A percentile compares a stretch with the other conserved stretches of the same genome.
These are phyloP conservation scores for Rhodofomes roseus DNA, from an alignment of 1,284 basidiomycete species.

Conservation along the genomic window DNA sequence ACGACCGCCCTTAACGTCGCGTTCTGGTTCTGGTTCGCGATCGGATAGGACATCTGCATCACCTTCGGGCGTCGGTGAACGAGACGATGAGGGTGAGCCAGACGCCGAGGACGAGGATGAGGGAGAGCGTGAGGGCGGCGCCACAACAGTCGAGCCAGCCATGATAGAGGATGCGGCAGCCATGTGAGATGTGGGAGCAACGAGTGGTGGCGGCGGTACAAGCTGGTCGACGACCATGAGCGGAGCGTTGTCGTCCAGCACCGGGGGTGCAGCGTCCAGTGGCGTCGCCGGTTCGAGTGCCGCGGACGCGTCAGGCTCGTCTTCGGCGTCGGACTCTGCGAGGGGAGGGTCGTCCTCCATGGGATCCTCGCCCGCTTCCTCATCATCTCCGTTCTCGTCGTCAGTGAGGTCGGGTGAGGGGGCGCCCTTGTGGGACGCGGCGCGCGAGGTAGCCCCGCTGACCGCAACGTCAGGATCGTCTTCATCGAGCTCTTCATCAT, in stretches of 20 bases:
- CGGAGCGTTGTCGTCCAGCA: slow-evolving; percentile 1
- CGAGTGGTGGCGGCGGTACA: slow-evolving; percentile 33
- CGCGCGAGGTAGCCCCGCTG: slow-evolving; percentile 8
- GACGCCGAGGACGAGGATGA: slow-evolving; percentile 32
- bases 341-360: slow-evolving; percentile 24
- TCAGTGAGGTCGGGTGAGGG: slow-evolving; percentile 23
- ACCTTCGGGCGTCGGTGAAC: slow-evolving; percentile 39
- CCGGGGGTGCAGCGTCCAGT: slow-evolving; percentile 8
- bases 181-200: slow-evolving; percentile 38
- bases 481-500: slow-evolving; percentile 25
- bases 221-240: slow-evolving; percentile 37
- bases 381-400: slow-evolving; percentile 21
- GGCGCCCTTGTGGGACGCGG: slow-evolving; percentile 16
- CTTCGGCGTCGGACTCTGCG: slow-evolving; percentile 23
- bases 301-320: slow-evolving; percentile 9
- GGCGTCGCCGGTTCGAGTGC: background rate
- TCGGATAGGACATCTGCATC: slow-evolving; percentile 23
- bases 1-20: slow-evolving; percentile 26
- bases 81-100: slow-evolving; percentile 36
- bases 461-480: slow-evolving; percentile 23
- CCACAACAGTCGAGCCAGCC: slow-evolving; percentile 42
- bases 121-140: slow-evolving; percentile 32
- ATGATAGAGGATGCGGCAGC: slow-evolving; percentile 48
- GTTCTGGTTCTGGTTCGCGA: slow-evolving; percentile 24
- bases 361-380: slow-evolving; percentile 25